Conservation (phyloP, 1,284 basidiomycete genomes). For the Ceratobasidium theobromae region DNA sequence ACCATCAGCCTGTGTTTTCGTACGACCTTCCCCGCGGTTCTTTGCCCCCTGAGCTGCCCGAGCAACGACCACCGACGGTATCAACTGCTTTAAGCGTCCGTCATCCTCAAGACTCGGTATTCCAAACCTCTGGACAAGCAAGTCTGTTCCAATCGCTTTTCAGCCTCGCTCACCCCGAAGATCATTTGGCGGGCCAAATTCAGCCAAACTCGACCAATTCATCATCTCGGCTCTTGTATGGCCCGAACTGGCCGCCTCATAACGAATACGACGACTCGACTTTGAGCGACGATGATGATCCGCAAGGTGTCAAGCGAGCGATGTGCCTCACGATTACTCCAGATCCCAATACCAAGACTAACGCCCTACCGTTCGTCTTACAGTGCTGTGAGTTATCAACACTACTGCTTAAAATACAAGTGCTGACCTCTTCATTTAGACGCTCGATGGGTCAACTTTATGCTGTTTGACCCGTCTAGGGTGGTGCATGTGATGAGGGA, state of each 20-base stretch:
- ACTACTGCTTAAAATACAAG: not conserved
- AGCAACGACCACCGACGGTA: too few relatives aligned
- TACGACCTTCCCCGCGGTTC: too few relatives aligned
- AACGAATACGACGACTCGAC: slow-evolving; percentile 16
- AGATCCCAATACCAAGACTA: not conserved
- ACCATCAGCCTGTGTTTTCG: too few relatives aligned
- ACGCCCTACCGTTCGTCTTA: not conserved
- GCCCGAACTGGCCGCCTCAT: slow-evolving; percentile 27
- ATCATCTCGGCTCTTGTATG: slow-evolving; percentile 3
- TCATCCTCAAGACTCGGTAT: too few relatives aligned
- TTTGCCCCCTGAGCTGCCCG: too few relatives aligned
- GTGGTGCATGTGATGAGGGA: not conserved
- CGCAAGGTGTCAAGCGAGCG: not conserved
- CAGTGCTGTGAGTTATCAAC: not conserved
- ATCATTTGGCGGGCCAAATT: not conserved
- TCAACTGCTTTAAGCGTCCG: too few relatives aligned
- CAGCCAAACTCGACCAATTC: slow-evolving; percentile 1
- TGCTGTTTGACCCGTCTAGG: not conserved
- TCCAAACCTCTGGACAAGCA: slow-evolving; percentile 10
- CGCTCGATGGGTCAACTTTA: not conserved
- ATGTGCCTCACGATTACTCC: not conserved
- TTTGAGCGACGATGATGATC: slow-evolving; percentile 26
- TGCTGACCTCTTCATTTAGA: not conserved
- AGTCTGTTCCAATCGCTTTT: slow-evolving; percentile 15
- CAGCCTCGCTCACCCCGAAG: not conserved